A percentile compares a stretch with the other conserved stretches of the same genome.
Conservation (phyloP, 2,329 filamentous ascomycete species). For the Simplicillium sp. region DNA sequence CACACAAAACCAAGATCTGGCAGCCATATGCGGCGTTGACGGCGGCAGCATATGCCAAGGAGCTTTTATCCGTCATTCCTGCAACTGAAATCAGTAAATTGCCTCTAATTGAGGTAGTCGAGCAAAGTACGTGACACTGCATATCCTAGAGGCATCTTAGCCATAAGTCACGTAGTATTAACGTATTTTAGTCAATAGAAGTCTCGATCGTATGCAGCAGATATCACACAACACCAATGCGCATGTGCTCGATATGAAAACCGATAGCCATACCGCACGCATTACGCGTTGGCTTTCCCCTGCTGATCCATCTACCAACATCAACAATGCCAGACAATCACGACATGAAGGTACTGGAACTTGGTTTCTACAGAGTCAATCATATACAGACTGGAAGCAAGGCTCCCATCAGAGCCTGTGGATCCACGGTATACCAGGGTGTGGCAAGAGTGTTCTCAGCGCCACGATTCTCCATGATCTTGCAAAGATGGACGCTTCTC, state of each 20-base stretch:
- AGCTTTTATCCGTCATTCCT: conserved; percentile 7
- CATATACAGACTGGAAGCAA: neutral
- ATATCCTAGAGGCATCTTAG: neutral
- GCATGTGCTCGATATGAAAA: neutral
- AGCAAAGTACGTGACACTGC: neutral
- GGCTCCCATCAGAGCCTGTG: conserved; percentile 1
- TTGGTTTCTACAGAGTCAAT: conserved; percentile 1
- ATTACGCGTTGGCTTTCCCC: neutral
- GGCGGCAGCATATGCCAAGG: conserved; percentile 16
- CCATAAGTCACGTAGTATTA: no score
- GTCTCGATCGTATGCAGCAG: neutral
- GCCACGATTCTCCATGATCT: conserved; percentile 3
- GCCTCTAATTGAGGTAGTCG: neutral
- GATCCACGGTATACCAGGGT: conserved; percentile 1
- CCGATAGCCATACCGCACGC: neutral
- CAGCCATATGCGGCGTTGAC: conserved; percentile 16
- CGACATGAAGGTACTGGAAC: neutral
- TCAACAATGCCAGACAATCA: neutral
- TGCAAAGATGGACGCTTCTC: neutral
- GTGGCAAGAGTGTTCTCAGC: conserved; percentile 3
- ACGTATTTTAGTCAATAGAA: neutral
- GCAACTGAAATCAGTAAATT: neutral
- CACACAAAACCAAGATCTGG: conserved; percentile 18
- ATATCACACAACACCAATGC: neutral
- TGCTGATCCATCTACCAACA: neutral